Conservation (phyloP, 768 basidiomycete genomes). For the Cubamyces lactineus region DNA sequence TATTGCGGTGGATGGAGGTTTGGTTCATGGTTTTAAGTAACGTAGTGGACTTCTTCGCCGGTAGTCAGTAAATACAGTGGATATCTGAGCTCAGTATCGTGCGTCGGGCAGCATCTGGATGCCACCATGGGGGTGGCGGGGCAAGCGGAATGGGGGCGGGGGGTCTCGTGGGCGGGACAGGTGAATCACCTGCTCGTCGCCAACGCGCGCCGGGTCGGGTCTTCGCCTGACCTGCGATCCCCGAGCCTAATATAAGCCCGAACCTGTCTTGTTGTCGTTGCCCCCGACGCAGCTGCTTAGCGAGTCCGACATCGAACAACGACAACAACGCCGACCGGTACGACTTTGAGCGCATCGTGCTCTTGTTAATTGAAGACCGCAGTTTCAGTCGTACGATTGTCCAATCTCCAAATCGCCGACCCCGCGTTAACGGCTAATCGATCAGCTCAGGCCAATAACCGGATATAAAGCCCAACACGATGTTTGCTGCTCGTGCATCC, state of each 20-base stretch:
- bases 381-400: conserved; percentile 28
- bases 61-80: background rate
- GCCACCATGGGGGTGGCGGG: background rate
- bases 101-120: background rate
- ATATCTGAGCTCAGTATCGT: background rate
- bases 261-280: conserved; percentile 2
- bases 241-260: conserved; percentile 17
- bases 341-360: conserved; percentile 9
- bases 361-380: background rate
- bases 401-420: conserved; percentile 17
- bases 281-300: conserved; percentile 1
- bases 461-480: conserved; percentile 27
- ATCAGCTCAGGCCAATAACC: conserved; percentile 21
- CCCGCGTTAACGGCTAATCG: conserved; percentile 26
- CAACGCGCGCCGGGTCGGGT: conserved; percentile 6
- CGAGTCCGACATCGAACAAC: background rate
- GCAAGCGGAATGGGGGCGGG: conserved; percentile 2
- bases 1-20: conserved; percentile 61
- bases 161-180: conserved; percentile 12
- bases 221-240: conserved; percentile 7
- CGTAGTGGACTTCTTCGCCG: conserved; percentile 53
- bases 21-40: conserved; percentile 81
- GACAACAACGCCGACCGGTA: conserved; percentile 16
- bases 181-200: conserved; percentile 16
- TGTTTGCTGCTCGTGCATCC: conserved; percentile 28